Evolutionary conservation across 2,329 filamentous ascomycete genomes (phyloP), one percentile per base, ranked within the genome.

Genomic region (Cercospora zeae-maydis): DNA sequence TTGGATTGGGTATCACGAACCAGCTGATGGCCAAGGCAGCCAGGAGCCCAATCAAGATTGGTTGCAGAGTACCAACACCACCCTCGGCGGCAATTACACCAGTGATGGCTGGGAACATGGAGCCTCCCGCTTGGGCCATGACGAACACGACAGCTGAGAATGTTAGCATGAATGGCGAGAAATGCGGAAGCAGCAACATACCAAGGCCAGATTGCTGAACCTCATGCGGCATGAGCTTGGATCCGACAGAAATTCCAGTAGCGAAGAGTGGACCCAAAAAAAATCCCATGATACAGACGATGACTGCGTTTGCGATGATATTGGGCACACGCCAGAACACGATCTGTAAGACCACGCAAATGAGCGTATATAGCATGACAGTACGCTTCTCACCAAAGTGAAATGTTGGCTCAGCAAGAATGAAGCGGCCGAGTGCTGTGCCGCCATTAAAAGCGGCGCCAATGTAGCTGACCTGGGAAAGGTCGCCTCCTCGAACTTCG

Each of bases 401-500:
- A 39, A 61, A 63, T 14, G 61, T 61, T 6, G 63, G 61, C 54
- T 66, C 64, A 19, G 64, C 64, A n/a, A 66, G 33, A 1, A 63
- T 42, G 16, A 66, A 63, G 3, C 61, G 61, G 78, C 86, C 85
- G 0, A 88, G 77, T 3, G 87, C 77, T 0, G 78, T 77, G 0
- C 86, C 86, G 2, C 84, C 86, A 52, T 81, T 86, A 67, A 84
- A 84, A 2, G 85, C 86, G 0, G 85, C 82, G 0, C 85, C 83
- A 0, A 89, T 82, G 57, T 88, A 89, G 0, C 86, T 86, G 73
- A 87, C 83, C 16, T 82, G 76, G 0, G 82, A 77, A 0, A 88
- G 75, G 1, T 83, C 76, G 0, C 85, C 86, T 2, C 82, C 76
- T 0, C 86, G 82, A n/a, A 85, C 83, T 2, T 80, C 79, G 6